Evolutionary conservation across 805 yeast genomes (phyloP), one percentile per base, ranked within the genome.

Genomic region (Lipomyces spencermartinsiae): DNA sequence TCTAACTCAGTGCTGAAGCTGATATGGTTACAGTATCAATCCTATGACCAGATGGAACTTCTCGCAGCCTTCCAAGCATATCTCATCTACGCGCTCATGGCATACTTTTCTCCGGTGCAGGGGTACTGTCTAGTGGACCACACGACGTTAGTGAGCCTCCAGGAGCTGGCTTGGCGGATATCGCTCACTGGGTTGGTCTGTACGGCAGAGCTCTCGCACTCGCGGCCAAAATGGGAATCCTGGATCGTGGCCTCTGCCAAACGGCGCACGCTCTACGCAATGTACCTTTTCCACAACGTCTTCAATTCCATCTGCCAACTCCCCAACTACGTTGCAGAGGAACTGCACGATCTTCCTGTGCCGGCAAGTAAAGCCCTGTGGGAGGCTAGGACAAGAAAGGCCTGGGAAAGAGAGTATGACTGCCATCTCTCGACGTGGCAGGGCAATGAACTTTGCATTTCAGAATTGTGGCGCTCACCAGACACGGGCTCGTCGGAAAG

Each of bases 391-490:
- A 8, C 68, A 7, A 33, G 69, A 19, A 1, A 37, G 12, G 64
- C n/a, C 6, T 66, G 68, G 68, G 69, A 64, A 64, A 7, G 25
- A 31, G 59, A 19, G 16, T 66, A 66, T 53, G 46, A 64, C 34
- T 14, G n/a, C 25, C 54, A 59, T 33, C 65, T 64, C 31, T 51
- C 64, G 31, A 55, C 39, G 9, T 66, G 69, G 69, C 22, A 16
- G 37, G 64, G 49, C 7, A 6, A 16, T 14, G 51, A n/a, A 31
- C 60, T 64, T 33, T 2, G 35, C 58, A 66, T 66, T 55, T 63
- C 49, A 2, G 69, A 66, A 34, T 59, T 66, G 7, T 66, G 69
- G 69, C 69, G 55, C 7, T 6, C 33, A 12, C 65, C 68, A 6
- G 64, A 66, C n/a, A n/a, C 22, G 5, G 60, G 55, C 39, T 8